phyloP scores from a whole-genome alignment of 129 eudicot species.

The Pittosporum tobira region DNA sequence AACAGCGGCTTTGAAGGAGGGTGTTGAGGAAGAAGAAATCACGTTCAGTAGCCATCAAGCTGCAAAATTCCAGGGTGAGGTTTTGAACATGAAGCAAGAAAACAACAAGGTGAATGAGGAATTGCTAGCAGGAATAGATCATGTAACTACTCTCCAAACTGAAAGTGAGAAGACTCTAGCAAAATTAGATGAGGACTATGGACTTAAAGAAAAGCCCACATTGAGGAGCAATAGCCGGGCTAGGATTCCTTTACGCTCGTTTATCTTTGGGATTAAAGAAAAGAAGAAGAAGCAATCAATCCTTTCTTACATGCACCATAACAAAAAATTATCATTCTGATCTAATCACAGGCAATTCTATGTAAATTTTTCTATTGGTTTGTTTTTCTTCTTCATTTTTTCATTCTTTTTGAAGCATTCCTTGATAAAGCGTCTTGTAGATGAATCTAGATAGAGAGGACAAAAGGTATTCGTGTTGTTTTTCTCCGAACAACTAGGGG shows the following conservation, averaged over 20 bases:
- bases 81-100: conserved; percentile 82
- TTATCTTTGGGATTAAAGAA: conserved; percentile 60
- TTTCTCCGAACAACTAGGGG: no score
- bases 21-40: conserved; percentile 60
- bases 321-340: conserved; percentile 18
- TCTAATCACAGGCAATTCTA: conserved; percentile 16
- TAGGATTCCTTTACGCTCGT: conserved; percentile 54
- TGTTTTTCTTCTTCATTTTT: conserved; percentile 2
- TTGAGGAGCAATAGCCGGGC: conserved; percentile 19
- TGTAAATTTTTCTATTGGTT: conserved; percentile 13
- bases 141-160: conserved; percentile 32
- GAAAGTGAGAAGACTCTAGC: conserved; percentile 50
- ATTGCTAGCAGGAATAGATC: conserved; percentile 59
- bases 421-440: no score
- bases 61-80: conserved; percentile 81
- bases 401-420: neutral
- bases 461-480: no score
- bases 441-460: no score
- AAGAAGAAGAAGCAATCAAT: conserved; percentile 57
- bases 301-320: conserved; percentile 47
- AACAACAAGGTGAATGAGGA: conserved; percentile 73
- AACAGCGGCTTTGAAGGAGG: conserved; percentile 49
- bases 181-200: conserved; percentile 48
- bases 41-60: conserved; percentile 68
- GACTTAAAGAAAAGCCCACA: conserved; percentile 14